These are phyloP conservation scores for Tephrocybe sp. DNA, from an alignment of 768 basidiomycete genomes.

Conservation along the genomic window DNA sequence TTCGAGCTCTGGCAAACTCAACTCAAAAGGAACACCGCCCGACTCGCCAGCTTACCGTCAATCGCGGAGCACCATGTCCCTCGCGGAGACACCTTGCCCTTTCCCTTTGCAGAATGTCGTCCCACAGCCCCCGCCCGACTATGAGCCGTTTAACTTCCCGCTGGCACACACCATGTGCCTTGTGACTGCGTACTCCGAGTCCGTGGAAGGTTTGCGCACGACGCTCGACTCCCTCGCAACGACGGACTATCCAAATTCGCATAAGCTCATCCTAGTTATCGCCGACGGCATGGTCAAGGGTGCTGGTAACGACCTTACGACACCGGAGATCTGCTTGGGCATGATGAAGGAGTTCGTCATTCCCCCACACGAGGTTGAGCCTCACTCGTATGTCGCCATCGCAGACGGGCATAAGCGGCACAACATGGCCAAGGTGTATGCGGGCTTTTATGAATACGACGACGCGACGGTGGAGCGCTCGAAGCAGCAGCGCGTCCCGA, in stretches of 20 bases:
- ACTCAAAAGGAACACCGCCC: constrained; percentile 63
- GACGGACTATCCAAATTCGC: constrained; percentile 97
- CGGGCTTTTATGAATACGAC: constrained; percentile 97
- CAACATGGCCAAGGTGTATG: constrained; percentile 99
- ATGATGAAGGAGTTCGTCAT: constrained; percentile 98
- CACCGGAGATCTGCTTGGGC: constrained; percentile 88
- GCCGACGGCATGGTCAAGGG: constrained; percentile 99
- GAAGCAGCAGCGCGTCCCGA: constrained; percentile 96
- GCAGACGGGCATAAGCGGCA: constrained; percentile 99
- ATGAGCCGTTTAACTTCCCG: constrained; percentile 95
- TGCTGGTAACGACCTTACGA: constrained; percentile 83
- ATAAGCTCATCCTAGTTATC: constrained; percentile 94
- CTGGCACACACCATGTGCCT: constrained; percentile 92
- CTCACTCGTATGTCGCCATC: constrained; percentile 96
- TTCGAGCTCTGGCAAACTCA: constrained; percentile 39
- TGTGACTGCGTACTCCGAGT: constrained; percentile 98
- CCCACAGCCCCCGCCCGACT: constrained; percentile 88
- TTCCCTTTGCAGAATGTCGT: constrained; percentile 92
- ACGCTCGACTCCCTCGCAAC: constrained; percentile 98
- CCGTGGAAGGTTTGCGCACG: constrained; percentile 92
- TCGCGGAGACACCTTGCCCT: constrained; percentile 78
- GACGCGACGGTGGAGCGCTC: constrained; percentile 83
- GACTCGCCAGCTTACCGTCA: constrained; percentile 70
- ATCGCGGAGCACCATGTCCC: constrained; percentile 82
- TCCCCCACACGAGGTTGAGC: constrained; percentile 78